These are phyloP conservation scores for Scalesia atractyloides DNA, from an alignment of 129 eudicot genomes.

Conservation along the genomic window DNA sequence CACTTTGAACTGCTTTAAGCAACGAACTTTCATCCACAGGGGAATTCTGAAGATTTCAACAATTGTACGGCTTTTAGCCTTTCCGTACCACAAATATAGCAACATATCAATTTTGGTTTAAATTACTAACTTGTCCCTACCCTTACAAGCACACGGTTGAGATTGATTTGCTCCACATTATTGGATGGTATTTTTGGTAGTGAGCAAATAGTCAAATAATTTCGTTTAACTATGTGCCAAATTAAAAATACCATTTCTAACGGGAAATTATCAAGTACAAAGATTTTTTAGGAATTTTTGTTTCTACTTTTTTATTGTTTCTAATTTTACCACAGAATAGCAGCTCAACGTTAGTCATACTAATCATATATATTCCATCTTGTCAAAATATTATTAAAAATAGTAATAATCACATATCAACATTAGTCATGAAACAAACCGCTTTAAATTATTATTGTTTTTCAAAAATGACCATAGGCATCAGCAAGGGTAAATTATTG, in stretches of 20 bases:
- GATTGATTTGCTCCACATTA: background rate
- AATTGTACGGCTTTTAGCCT: background rate
- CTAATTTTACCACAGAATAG: background rate
- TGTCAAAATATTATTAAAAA: background rate
- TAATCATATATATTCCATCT: background rate
- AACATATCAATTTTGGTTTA: background rate
- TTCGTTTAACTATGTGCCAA: background rate
- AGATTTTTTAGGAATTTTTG: background rate
- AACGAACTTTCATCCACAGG: slow-evolving; percentile 71
- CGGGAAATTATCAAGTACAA: background rate
- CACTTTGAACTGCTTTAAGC: slow-evolving; percentile 80
- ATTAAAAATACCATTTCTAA: background rate
- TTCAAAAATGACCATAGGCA: background rate
- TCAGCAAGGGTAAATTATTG: background rate
- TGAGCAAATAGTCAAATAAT: background rate
- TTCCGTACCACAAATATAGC: background rate
- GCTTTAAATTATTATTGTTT: background rate
- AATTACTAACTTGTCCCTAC: background rate
- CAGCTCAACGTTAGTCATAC: background rate
- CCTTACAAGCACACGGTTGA: background rate
- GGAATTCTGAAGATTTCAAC: slow-evolving; percentile 50
- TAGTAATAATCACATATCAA: slow-evolving; percentile 5
- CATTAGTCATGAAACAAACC: slow-evolving; percentile 7
- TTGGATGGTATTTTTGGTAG: background rate
- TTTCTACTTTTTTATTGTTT: background rate